Evolutionary conservation across 2,329 filamentous ascomycete species (phyloP).

Genomic region (Curvularia spicifera): DNA sequence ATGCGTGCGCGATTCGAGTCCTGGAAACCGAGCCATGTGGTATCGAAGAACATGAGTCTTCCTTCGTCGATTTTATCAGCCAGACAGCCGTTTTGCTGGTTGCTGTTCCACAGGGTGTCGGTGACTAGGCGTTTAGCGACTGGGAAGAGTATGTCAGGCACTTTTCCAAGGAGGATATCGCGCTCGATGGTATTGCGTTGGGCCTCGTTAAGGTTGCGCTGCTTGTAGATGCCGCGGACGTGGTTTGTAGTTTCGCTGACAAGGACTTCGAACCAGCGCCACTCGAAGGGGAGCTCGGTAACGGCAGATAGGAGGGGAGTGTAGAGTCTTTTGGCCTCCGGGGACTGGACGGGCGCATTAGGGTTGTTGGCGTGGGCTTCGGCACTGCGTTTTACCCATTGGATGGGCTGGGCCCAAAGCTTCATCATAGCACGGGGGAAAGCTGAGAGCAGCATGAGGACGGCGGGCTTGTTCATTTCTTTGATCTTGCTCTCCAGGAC

Average conservation of each 20-base stretch:
- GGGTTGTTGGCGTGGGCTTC: slow-evolving; percentile 41
- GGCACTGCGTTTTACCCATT: slow-evolving; percentile 41
- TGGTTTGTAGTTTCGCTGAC: slow-evolving; percentile 68
- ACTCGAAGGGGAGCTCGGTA: slow-evolving; percentile 52
- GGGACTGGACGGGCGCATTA: slow-evolving; percentile 51
- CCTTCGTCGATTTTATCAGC: slow-evolving; percentile 67
- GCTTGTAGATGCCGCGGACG: slow-evolving; percentile 64
- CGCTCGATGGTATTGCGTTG: slow-evolving; percentile 59
- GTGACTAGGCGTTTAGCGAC: slow-evolving; percentile 58
- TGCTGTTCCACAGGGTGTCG: slow-evolving; percentile 46
- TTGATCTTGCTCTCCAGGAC: slow-evolving; percentile 35
- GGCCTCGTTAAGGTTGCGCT: slow-evolving; percentile 52
- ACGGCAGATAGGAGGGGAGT: slow-evolving; percentile 45
- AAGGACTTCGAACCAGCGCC: slow-evolving; percentile 55
- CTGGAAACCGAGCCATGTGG: slow-evolving; percentile 69
- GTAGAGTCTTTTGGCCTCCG: slow-evolving; percentile 53
- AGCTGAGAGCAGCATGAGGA: slow-evolving; percentile 43
- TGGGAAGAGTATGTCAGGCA: slow-evolving; percentile 59
- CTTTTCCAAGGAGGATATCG: slow-evolving; percentile 58
- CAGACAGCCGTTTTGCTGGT: slow-evolving; percentile 53
- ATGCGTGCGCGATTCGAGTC: slow-evolving; percentile 63
- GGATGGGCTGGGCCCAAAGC: slow-evolving; percentile 41
- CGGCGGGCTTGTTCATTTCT: slow-evolving; percentile 44
- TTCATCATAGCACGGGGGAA: slow-evolving; percentile 50
- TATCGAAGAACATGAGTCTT: slow-evolving; percentile 75